Evolutionary conservation across 2,329 filamentous ascomycete species (phyloP).

Genomic region (Fusarium brachygibbosum): DNA sequence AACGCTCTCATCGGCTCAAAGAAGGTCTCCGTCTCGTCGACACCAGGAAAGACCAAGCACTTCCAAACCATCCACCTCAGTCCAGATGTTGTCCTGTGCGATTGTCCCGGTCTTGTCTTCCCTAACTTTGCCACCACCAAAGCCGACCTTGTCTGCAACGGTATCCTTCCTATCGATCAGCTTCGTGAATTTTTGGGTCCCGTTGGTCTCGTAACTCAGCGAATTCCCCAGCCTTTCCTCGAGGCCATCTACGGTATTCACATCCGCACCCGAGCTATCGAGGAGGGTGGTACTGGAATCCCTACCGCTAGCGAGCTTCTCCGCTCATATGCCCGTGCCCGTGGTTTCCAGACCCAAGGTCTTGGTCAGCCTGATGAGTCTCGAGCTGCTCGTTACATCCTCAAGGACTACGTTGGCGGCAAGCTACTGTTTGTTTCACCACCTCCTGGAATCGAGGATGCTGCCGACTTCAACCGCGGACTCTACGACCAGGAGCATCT

Average conservation of each 20-base stretch:
- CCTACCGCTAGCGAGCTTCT: constrained; percentile 90
- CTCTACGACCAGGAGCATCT: constrained; percentile 88
- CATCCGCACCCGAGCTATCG: constrained; percentile 81
- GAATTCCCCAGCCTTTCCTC: constrained; percentile 89
- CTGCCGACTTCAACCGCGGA: constrained; percentile 85
- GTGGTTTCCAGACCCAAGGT: constrained; percentile 92
- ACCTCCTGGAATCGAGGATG: constrained; percentile 80
- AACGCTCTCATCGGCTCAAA: constrained; percentile 98
- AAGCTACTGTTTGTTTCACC: constrained; percentile 94
- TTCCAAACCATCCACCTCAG: constrained; percentile 98
- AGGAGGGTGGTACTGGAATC: constrained; percentile 92
- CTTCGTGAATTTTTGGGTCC: constrained; percentile 93
- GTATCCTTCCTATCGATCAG: constrained; percentile 95
- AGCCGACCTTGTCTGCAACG: constrained; percentile 94
- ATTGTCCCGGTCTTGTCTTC: constrained; percentile 98
- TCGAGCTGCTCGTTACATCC: constrained; percentile 85
- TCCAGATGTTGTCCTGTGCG: constrained; percentile 89
- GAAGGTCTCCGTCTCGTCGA: constrained; percentile 97
- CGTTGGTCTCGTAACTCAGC: constrained; percentile 81
- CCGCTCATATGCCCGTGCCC: constrained; percentile 85
- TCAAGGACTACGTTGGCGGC: constrained; percentile 98
- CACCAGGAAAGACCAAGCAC: constrained; percentile 98
- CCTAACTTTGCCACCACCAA: constrained; percentile 98
- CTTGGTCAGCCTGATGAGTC: constrained; percentile 94
- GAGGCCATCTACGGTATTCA: constrained; percentile 95